A percentile compares a stretch with the other conserved stretches of the same genome.
These are phyloP conservation scores for Knoxia roxburghii DNA, from an alignment of 257 asterid species.

Conservation along the genomic window DNA sequence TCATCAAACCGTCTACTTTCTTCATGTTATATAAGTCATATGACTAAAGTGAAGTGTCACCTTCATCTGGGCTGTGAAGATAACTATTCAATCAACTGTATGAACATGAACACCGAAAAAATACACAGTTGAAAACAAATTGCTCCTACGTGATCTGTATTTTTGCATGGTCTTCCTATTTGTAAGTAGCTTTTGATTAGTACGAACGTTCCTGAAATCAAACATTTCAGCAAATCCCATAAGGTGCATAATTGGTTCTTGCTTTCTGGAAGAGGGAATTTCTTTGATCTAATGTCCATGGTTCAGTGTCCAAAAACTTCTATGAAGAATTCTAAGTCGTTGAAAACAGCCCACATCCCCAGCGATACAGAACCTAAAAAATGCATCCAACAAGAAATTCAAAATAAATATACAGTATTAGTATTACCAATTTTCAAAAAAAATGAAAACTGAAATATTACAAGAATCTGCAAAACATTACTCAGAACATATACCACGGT, in stretches of 20 bases:
- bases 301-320: conserved; percentile 13
- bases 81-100: too few relatives aligned
- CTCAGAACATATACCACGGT: not conserved
- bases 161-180: conserved; percentile 35
- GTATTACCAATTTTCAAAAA: not conserved
- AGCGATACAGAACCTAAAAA: conserved; percentile 14
- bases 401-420: not conserved
- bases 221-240: conserved; percentile 46
- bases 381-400: conserved; percentile 1
- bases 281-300: conserved; percentile 45
- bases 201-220: conserved; percentile 36
- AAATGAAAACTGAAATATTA: not conserved
- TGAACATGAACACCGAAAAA: not conserved
- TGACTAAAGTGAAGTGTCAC: not conserved
- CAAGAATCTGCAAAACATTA: not conserved
- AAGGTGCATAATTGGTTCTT: conserved; percentile 39
- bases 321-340: conserved; percentile 5
- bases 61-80: not conserved
- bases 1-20: not conserved
- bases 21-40: not conserved
- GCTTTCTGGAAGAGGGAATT: conserved; percentile 27
- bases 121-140: not conserved
- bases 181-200: conserved; percentile 30
- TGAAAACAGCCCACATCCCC: conserved; percentile 1
- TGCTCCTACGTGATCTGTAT: conserved; percentile 28